Evolutionary conservation across 768 basidiomycete genomes (phyloP).

Genomic region (Pholiota microspora): DNA sequence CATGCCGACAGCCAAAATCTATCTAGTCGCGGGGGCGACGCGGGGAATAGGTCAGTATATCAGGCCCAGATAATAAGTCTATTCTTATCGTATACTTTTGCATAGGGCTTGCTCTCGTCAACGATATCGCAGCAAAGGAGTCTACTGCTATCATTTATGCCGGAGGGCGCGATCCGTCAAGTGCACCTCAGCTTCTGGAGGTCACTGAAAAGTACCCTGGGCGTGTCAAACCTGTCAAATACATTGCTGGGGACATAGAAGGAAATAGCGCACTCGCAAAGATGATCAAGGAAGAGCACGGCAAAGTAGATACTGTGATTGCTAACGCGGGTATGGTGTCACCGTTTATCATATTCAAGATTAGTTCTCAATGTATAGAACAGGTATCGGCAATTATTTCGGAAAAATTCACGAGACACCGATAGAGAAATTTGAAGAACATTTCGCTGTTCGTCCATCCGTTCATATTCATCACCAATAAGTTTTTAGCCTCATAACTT

Average conservation of each 20-base stretch:
- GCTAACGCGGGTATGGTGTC: neutral
- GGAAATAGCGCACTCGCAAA: neutral
- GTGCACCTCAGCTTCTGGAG: neutral
- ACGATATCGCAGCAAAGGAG: neutral
- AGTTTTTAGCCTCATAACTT: no score
- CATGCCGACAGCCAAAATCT: neutral
- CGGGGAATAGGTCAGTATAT: neutral
- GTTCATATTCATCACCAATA: no score
- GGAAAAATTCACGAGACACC: neutral
- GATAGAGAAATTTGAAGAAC: neutral
- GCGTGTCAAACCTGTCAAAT: neutral
- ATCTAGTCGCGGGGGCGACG: neutral
- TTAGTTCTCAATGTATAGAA: no score
- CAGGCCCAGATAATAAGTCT: neutral
- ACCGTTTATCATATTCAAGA: neutral
- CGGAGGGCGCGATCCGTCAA: neutral
- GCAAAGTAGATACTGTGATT: neutral
- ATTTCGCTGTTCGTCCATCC: neutral
- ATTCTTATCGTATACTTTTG: neutral
- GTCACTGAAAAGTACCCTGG: neutral
- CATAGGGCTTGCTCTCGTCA: neutral
- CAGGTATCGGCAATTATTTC: neutral
- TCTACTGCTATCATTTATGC: neutral
- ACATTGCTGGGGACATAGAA: neutral
- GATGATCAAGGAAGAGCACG: neutral